Evolutionary conservation across 441 rosid species (phyloP).

Genomic region (Brassica balearica): DNA sequence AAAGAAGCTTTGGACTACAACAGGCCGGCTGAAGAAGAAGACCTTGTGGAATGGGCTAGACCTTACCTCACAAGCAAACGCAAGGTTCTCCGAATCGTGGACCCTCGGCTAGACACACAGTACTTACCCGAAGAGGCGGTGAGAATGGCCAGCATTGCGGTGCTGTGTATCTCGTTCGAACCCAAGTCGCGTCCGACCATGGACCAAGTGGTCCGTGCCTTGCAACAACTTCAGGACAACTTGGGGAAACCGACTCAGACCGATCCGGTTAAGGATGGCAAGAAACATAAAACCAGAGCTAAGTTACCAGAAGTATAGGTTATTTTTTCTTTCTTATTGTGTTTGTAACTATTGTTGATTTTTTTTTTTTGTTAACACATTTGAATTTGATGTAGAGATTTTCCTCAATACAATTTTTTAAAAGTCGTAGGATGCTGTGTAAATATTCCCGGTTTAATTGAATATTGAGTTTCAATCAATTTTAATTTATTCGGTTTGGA

Average conservation of each 20-base stretch:
- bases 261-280: slow-evolving; percentile 27
- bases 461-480: background rate
- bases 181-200: slow-evolving; percentile 66
- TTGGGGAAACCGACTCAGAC: slow-evolving; percentile 34
- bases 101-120: slow-evolving; percentile 71
- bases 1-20: slow-evolving; percentile 76
- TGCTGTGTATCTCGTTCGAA: slow-evolving; percentile 66
- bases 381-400: slow-evolving; percentile 5
- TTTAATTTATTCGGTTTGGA: background rate
- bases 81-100: slow-evolving; percentile 64
- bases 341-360: slow-evolving; percentile 25
- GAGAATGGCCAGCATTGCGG: slow-evolving; percentile 55
- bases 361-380: slow-evolving; percentile 30
- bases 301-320: slow-evolving; percentile 27
- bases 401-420: no score
- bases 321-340: background rate
- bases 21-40: slow-evolving; percentile 68
- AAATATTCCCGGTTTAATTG: background rate
- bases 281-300: slow-evolving; percentile 21
- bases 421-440: no score
- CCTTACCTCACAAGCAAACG: slow-evolving; percentile 72
- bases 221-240: slow-evolving; percentile 62
- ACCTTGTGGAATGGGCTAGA: slow-evolving; percentile 82
- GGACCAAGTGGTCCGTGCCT: slow-evolving; percentile 57
- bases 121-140: slow-evolving; percentile 54